phyloP scores from a whole-genome alignment of 495 filamentous ascomycete genomes.

The Polyplosphaeria fusca region DNA sequence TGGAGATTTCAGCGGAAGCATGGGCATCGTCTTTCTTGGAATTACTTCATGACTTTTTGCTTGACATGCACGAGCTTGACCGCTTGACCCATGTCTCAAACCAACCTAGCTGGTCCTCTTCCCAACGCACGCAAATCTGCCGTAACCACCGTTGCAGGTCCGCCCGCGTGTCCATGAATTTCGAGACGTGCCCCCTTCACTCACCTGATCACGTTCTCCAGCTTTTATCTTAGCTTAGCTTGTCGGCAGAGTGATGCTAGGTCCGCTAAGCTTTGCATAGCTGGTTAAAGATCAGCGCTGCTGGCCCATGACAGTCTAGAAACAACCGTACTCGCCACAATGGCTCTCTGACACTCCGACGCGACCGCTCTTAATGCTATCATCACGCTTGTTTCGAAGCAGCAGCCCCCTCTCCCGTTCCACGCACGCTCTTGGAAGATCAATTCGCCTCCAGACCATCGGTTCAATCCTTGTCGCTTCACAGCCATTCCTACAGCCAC shows the following conservation, averaged over 20 bases:
- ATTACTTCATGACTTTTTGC: conserved; percentile 26
- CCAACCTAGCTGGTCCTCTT: no score
- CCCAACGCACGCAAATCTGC: no score
- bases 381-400: conserved; percentile 2
- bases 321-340: conserved; percentile 28
- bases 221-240: not conserved
- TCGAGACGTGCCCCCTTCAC: not conserved
- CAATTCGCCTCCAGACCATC: conserved; percentile 29
- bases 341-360: conserved; percentile 17
- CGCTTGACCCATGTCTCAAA: no score
- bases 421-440: conserved; percentile 18
- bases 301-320: conserved; percentile 29
- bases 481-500: conserved; percentile 18
- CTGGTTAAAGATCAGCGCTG: conserved; percentile 11
- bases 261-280: conserved; percentile 20
- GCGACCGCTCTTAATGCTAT: not conserved
- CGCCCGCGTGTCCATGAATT: no score
- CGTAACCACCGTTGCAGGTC: not conserved
- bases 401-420: conserved; percentile 2
- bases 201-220: not conserved
- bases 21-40: not conserved
- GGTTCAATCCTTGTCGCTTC: conserved; percentile 9
- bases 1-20: not conserved
- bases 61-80: not conserved
- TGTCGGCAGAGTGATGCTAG: not conserved